phyloP scores from a whole-genome alignment of 345 rosid genomes.

The Hibiscus syriacus region DNA sequence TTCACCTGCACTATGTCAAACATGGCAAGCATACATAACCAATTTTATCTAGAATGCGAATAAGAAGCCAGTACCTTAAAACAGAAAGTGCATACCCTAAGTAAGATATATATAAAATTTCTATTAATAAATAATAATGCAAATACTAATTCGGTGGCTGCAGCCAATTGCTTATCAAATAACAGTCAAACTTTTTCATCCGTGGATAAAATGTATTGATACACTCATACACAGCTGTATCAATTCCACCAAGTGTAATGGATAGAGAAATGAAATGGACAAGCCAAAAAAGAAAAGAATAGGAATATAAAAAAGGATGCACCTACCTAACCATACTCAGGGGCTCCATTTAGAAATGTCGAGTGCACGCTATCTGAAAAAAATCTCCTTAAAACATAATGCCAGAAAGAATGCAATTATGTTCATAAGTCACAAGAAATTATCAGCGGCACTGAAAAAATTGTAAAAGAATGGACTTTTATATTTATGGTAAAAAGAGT shows the following conservation, averaged over 20 bases:
- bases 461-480: background rate
- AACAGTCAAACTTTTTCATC: background rate
- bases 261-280: background rate
- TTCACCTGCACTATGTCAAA: background rate
- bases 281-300: background rate
- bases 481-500: slow-evolving; percentile 8
- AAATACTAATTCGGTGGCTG: background rate
- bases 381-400: slow-evolving; percentile 8
- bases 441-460: slow-evolving; percentile 3
- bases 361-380: slow-evolving; percentile 84
- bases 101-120: background rate
- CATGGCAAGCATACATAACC: background rate
- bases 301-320: background rate
- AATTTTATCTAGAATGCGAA: slow-evolving; percentile 3
- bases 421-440: slow-evolving; percentile 5
- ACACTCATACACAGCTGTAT: background rate
- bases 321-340: slow-evolving; percentile 67
- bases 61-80: background rate
- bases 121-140: background rate
- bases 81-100: background rate
- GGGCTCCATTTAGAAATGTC: slow-evolving; percentile 72
- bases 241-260: background rate
- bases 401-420: slow-evolving; percentile 9
- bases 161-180: background rate
- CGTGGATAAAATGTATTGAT: background rate